Base-by-base conservation (phyloP, 768 basidiomycete genomes). In the Lyophyllum atratum region DNA sequence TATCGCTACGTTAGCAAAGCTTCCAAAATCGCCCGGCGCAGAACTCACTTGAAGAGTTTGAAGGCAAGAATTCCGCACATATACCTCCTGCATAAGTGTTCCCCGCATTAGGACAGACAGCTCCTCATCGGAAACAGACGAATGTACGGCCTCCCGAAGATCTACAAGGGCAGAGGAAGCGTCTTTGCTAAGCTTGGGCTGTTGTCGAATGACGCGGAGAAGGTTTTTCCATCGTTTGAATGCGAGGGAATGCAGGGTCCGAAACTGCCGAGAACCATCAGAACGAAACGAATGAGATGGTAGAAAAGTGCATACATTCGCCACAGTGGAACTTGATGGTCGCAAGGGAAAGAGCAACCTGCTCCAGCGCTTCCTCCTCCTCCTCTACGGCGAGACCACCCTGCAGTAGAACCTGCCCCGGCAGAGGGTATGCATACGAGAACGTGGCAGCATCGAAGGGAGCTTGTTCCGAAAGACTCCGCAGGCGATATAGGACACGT, bases 391-490 rank as follows among this genome's bases (percentile, higher is more conserved):
- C 74, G 10, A 95, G 74, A 0, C 93, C 94, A 5, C 93, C 93
- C 25, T 79, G 77, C 1, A 74, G 66, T 8, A 94, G 75, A 19
- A 97, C 84, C 44, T 83, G 81, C 10, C 76, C 82, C 4, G 98
- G 73, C 12, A 98, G 78, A 8, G 93, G 90, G 47, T 86, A 89
- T 0, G 84, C 72, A 61, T 95, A 92, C 0, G 91, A 85, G 71
- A 92, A 96, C 0, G 94, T 95, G 1, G 92, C 85, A 0, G 89
- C 81, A 66, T 96, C 93, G 49, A 98, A 88, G 0, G 93, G 85
- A 0, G 82, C 73, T 60, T 92, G 88, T 59, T 95, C 92, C 0
- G 92, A 86, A 3, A 95, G 76, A 56, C 83, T 89, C 19, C 91
- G 85, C 0, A 98, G 70, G 19, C 92, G 85, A 68, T 96, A 90